Evolutionary conservation across 345 rosid genomes (phyloP), one percentile per base, ranked within the genome.

Genomic region (Eutrema heterophyllum): DNA sequence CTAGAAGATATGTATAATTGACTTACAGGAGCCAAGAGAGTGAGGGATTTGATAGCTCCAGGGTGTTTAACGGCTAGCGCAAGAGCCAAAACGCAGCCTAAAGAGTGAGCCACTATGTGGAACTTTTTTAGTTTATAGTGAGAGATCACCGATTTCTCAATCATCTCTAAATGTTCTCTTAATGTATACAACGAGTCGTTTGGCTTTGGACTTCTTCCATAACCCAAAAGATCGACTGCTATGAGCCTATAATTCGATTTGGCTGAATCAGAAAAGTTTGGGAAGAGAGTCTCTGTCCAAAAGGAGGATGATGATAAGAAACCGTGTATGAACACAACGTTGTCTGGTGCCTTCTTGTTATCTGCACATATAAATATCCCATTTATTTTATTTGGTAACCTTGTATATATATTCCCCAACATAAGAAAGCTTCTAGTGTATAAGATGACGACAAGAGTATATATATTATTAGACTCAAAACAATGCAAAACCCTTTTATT

Each of bases 181-280:
- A 92, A 65, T 0, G 99, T 95, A 84, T 95, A 95, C n/a, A 89
- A 88, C 0, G 97, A 92, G 77, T 95, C 97, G 0, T 79, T 81
- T 9, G 99, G 99, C 87, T 95, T 92, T 0, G 99, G 98, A 69
- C 99, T 92, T 81, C 84, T 80, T 69, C 99, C 99, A 30, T 88
- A 95, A 13, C 99, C 98, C 12, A 95, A 68, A 30, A 95, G 83
- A 80, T 95, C 99, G 1, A 92, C 75, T 1, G 99, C 99, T 5
- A 95, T 79, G 33, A 95, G 80, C 43, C 98, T 72, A 43, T 90
- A 86, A 0, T 76, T 79, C 0, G 91, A 89, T 81, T 88, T 92
- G 7, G 91, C 80, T 2, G 81, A 61, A 9, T 65, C 75, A 13
- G 98, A 87, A 76, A 95, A 90, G 81, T 89, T 92, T 5, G 98